Base-by-base conservation (phyloP, 768 basidiomycete species). In the Auricularia heimuer region DNA sequence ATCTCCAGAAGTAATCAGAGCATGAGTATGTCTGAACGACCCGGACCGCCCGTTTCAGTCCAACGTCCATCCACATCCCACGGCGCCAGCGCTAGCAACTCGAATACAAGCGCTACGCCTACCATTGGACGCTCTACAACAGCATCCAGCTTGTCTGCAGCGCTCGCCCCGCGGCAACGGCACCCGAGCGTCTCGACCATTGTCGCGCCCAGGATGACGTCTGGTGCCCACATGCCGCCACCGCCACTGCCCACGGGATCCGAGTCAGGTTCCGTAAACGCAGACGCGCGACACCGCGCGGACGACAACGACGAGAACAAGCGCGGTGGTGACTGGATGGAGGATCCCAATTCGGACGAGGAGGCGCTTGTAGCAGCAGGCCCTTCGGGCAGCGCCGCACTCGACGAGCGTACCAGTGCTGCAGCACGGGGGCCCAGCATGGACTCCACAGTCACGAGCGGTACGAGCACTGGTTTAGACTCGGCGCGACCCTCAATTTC, bases 331-430 rank as follows among this genome's bases (percentile, higher is more conserved):
- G 83, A 94, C 70, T 91, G 93, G 92, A 78, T 83, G 64, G 85
- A 90, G 72, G 75, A 67, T 54, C 70, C 65, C n/a, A 73, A 69
- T 11, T 85, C 83, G 4, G 92, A 94, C 67, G 92, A 94, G 64
- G 92, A 94, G 73, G 92, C 90, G 14, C 90, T 94, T 63, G 83
- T 92, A 37, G 88, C 92, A 0, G 90, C 92, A 18, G 91, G 85
- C 11, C 80, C 89, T 14, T 90, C 89, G 66, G 91, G 92, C 7
- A 88, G 89, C 69, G 88, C 88, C 71, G 86, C 87, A 14, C 72
- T 93, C 62, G 91, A 94, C 70, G 91, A 94, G 73, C 83, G 91
- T 34, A 94, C 91, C 0, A 92, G 91, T 71, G 79, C 83, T 4
- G 63, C 54, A 8, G 68, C 68, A 36, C 54, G 47, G 11, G 47